A percentile compares a stretch with the other conserved stretches of the same genome.
These are phyloP conservation scores for Rhodotorula kratochvilovae DNA, from an alignment of 768 basidiomycete species.

Conservation along the genomic window DNA sequence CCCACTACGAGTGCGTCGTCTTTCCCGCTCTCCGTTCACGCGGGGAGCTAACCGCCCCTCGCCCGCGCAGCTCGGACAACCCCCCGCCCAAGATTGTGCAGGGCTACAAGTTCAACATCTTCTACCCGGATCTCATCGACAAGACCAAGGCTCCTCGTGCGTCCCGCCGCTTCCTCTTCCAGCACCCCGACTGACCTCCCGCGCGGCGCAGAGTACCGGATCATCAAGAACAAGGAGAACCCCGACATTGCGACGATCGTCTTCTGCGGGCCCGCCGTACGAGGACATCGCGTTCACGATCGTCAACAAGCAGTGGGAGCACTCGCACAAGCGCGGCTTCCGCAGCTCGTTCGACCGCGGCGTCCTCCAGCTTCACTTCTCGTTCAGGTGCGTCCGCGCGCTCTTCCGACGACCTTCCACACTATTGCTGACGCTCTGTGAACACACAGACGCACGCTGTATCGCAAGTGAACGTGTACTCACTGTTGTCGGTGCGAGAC, in stretches of 20 bases:
- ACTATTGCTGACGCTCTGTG: neutral
- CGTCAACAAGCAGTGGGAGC: conserved; percentile 97
- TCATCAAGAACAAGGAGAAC: conserved; percentile 87
- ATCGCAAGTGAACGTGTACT: neutral
- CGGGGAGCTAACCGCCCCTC: neutral
- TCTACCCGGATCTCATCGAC: conserved; percentile 98
- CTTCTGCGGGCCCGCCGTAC: conserved; percentile 82
- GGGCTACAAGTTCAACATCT: conserved; percentile 83
- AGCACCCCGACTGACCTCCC: neutral
- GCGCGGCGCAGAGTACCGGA: conserved; percentile 59
- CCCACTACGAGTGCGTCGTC: conserved; percentile 86
- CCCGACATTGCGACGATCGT: conserved; percentile 89
- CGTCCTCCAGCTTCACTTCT: conserved; percentile 92
- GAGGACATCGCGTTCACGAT: conserved; percentile 92
- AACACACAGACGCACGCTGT: neutral
- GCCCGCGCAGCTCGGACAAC: conserved; percentile 72
- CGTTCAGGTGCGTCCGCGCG: conserved; percentile 58
- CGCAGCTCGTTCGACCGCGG: conserved; percentile 95
- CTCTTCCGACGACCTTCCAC: neutral
- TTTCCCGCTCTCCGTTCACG: neutral
- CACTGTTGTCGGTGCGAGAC: neutral
- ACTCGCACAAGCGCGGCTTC: conserved; percentile 97
- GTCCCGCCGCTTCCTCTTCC: neutral
- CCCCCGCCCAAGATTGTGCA: conserved; percentile 99
- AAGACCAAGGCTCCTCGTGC: conserved; percentile 80